Conservation (phyloP, 2,329 filamentous ascomycete species). For the Harringtonia lauricola region DNA sequence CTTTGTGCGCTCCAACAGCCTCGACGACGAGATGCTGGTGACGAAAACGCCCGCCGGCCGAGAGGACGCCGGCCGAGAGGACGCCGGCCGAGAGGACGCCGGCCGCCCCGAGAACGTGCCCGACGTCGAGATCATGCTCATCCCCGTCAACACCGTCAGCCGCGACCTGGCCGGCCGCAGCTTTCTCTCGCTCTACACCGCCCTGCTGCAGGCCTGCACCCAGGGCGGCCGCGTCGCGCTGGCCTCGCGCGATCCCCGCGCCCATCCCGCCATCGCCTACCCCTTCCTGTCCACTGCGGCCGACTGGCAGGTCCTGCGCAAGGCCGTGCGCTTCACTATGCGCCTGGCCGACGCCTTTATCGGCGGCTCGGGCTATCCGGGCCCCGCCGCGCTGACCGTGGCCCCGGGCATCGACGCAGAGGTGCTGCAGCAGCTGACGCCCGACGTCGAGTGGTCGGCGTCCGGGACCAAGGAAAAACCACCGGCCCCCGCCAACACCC, state of each 20-base stretch:
- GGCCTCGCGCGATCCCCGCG: slow-evolving; percentile 20
- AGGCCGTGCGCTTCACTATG: slow-evolving; percentile 20
- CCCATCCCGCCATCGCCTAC: slow-evolving; percentile 20
- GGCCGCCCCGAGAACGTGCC: slow-evolving; percentile 15
- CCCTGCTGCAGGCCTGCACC: slow-evolving; percentile 18
- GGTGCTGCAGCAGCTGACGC: slow-evolving; percentile 6
- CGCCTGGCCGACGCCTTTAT: slow-evolving; percentile 18
- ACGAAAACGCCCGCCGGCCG: slow-evolving; percentile 5
- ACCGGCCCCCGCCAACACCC: not conserved
- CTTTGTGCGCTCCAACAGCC: slow-evolving; percentile 15
- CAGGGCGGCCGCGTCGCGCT: slow-evolving; percentile 20
- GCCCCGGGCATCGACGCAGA: slow-evolving; percentile 15
- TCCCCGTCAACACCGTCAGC: slow-evolving; percentile 23
- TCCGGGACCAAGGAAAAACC: not conserved
- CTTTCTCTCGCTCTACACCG: slow-evolving; percentile 16
- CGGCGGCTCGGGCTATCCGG: slow-evolving; percentile 15
- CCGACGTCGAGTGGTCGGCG: not conserved
- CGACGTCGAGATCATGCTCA: slow-evolving; percentile 22
- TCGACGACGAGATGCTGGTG: slow-evolving; percentile 18
- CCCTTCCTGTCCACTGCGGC: slow-evolving; percentile 19
- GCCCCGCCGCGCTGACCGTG: slow-evolving; percentile 14
- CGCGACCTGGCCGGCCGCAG: slow-evolving; percentile 19
- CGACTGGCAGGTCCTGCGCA: slow-evolving; percentile 16
- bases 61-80: too few species aligned
- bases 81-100: slow-evolving; percentile 10